These are phyloP conservation scores for Globisporangium viniferum DNA, from an alignment of 352 stramenopile genomes.

Conservation along the genomic window DNA sequence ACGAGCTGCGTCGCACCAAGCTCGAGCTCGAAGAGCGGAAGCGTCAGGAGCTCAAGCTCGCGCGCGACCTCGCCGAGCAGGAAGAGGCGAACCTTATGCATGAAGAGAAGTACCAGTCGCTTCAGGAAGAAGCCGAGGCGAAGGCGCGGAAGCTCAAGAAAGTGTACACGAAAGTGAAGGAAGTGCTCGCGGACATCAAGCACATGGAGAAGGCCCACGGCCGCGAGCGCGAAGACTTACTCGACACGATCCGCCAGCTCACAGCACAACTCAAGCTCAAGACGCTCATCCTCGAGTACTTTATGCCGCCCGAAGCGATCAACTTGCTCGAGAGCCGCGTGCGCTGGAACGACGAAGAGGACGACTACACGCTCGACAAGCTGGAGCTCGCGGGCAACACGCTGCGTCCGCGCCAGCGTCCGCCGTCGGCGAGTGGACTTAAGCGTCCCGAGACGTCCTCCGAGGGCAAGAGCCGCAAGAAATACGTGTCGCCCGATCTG, in stretches of 20 bases:
- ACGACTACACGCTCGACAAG: constrained; percentile 66
- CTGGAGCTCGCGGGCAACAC: constrained; percentile 77
- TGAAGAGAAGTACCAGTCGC: constrained; percentile 87
- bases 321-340: constrained; percentile 55
- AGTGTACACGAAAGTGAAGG: constrained; percentile 89
- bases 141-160: constrained; percentile 98
- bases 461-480: constrained; percentile 48
- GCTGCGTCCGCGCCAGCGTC: constrained; percentile 51
- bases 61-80: constrained; percentile 89
- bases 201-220: constrained; percentile 93
- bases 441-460: constrained; percentile 70
- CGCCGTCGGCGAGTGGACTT: constrained; percentile 65
- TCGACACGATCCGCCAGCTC: constrained; percentile 95
- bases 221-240: constrained; percentile 91
- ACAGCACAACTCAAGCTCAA: constrained; percentile 96
- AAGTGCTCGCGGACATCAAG: constrained; percentile 89
- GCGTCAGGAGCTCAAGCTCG: constrained; percentile 81
- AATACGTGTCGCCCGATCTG: constrained; percentile 27
- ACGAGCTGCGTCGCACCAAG: constrained; percentile 90
- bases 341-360: constrained; percentile 73
- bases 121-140: constrained; percentile 92
- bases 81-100: constrained; percentile 93
- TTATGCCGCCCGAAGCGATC: constrained; percentile 74
- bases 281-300: constrained; percentile 90
- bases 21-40: constrained; percentile 92